Base-by-base conservation (phyloP, 2,329 filamentous ascomycete species). In the Alternaria postmessia region DNA sequence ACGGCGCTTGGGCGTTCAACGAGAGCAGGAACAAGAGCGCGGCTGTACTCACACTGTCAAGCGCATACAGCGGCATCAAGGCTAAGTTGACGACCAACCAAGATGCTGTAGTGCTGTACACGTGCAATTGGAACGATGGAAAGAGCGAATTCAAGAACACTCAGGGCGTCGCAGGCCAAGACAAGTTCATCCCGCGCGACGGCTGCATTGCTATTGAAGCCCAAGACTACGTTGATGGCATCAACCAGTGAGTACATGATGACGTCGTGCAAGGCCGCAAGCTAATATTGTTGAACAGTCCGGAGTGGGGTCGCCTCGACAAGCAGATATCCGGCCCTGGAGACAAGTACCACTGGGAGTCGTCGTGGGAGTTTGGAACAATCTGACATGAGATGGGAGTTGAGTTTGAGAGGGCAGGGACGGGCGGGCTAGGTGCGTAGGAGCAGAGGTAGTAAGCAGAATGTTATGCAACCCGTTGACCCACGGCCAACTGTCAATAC, bases 81-180 rank as follows among this genome's bases (percentile, higher is more conserved):
- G 74, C 73, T 6, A 71, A 75, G 36, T 52, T 76, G 38, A 66
- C 62, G 42, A 75, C 74, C 4, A 64, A 76, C 55, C 74, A 76
- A 61, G 73, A 74, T 20, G 74, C 67, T 6, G 68, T 76, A 47
- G 72, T 76, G 5, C 43, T 76, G 46, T 76, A 76, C 51, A 75
- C 72, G 2, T 76, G 74, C 70, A 75, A 75, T 54, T 76, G 74
- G 74, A 75, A 73, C 53, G 72, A 76, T 55, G 74, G 74, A 3
- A 76, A 74, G 67, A 66, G 67, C n/a, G 69, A 73, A 64, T 72
- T 75, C 67, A 76, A 76, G 72, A 70, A 61, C 59, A 74, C 72
- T 0, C 74, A 76, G 56, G 74, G 74, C 7, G 61, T 71, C 11
- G 24, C 58, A 18, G 71, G 71, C 14, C 61, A 70, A 53, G 70